A percentile compares a stretch with the other conserved stretches of the same genome.
phyloP scores from a whole-genome alignment of 129 eudicot species.

The Silybum marianum region DNA sequence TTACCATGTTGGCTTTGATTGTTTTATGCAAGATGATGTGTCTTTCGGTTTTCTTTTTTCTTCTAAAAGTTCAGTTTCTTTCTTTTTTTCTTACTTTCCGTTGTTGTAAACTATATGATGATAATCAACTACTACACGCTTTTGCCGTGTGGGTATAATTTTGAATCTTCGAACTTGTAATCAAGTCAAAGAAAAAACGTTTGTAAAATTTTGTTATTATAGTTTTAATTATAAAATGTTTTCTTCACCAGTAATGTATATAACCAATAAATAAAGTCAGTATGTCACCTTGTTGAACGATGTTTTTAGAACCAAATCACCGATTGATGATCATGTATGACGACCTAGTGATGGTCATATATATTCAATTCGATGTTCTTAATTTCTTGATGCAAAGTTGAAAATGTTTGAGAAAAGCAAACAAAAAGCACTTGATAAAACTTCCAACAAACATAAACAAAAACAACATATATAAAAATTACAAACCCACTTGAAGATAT shows the following conservation, averaged over 20 bases:
- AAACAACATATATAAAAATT: neutral
- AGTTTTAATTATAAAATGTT: too few species aligned
- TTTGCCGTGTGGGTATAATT: neutral
- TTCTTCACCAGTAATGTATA: too few species aligned
- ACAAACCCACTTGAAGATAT: slow-evolving; percentile 17
- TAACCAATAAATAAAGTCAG: too few species aligned
- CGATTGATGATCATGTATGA: too few species aligned
- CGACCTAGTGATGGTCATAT: neutral
- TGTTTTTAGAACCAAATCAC: too few species aligned
- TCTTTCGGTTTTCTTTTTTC: neutral
- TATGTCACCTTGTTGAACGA: too few species aligned
- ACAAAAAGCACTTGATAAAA: slow-evolving; percentile 6
- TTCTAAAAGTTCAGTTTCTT: neutral
- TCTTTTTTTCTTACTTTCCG: neutral
- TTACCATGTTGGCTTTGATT: slow-evolving; percentile 13
- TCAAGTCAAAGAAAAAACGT: neutral
- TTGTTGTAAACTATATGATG: slow-evolving; percentile 7
- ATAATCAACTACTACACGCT: neutral
- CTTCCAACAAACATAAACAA: neutral
- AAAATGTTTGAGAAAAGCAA: slow-evolving; percentile 18
- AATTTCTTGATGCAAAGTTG: neutral
- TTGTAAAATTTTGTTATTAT: too few species aligned
- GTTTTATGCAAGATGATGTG: neutral
- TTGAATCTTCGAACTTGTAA: neutral
- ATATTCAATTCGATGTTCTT: neutral